Evolutionary conservation across 495 filamentous ascomycete genomes (phyloP), one percentile per base, ranked within the genome.

Genomic region (Saxophila tyrrhenica): DNA sequence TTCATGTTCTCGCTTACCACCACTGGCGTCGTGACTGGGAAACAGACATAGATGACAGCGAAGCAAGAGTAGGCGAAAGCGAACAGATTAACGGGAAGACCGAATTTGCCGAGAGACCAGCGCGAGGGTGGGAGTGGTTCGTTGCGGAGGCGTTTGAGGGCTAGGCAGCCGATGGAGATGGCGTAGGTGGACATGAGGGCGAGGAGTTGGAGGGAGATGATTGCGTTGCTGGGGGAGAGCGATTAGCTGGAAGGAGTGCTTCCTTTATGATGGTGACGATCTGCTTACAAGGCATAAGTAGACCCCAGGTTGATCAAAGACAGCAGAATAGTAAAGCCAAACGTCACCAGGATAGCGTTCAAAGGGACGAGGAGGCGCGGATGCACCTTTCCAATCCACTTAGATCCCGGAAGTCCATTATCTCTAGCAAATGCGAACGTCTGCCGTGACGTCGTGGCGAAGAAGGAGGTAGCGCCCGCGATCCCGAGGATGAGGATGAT

Each of bases 1-100:
- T 65, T 65, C 20, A 65, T 52, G 3, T 13, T 52, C 20, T 51
- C 39, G n/a, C n/a, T n/a, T n/a, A n/a, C n/a, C n/a, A n/a, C n/a
- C 13, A 13, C 29, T 35, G 29, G 13, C 24, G 29, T 16, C 16
- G 49, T 57, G 13, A 60, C 54, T 22, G 62, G 58, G 16, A 56
- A 39, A 2, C 38, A 45, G 2, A 25, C 29, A 47, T 38, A 57
- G n/a, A 52, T 25, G 16, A 57, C 16, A 9, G 52, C 32, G 41
- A 52, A 60, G 8, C 21, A 15, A n/a, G 29, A 17, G 24, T 57
- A 60, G 22, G 42, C 1, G 5, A 53, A 10, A 11, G 32, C 58
- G 21, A 57, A 25, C 20, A 45, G 19, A 29, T 60, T 60, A 13
- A 52, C 23, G 16, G 54, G 54, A 1, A 56, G 17, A 11, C 58